phyloP scores from a whole-genome alignment of 805 yeast genomes.

The Saccharomycopsis javanensis region DNA sequence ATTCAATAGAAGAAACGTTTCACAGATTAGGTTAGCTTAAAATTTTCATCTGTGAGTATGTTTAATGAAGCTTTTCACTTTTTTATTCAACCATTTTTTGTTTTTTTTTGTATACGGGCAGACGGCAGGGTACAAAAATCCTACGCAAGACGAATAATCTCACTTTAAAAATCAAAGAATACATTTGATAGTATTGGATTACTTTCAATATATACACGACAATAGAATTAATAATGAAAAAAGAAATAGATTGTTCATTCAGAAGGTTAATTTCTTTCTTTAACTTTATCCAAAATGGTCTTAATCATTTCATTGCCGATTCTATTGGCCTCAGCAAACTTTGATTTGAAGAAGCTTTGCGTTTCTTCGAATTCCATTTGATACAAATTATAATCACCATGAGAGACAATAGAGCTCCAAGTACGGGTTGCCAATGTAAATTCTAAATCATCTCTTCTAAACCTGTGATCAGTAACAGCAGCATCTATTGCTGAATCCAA shows the following conservation, averaged over 20 bases:
- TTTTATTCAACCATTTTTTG: background rate
- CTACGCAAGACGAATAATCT: background rate
- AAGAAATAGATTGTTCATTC: no score
- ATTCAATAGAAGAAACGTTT: background rate
- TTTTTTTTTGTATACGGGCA: background rate
- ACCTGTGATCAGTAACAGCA: slow-evolving; percentile 54
- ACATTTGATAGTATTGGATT: no score
- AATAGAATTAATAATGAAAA: no score
- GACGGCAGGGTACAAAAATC: background rate
- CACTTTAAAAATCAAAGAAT: no score
- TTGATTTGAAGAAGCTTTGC: slow-evolving; percentile 75
- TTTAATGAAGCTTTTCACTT: background rate
- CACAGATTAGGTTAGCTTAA: background rate
- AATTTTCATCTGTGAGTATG: background rate
- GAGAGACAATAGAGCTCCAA: slow-evolving; percentile 77
- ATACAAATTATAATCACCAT: slow-evolving; percentile 68
- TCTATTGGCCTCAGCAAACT: slow-evolving; percentile 78
- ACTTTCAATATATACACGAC: no score
- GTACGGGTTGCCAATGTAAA: slow-evolving; percentile 81
- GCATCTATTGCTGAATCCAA: slow-evolving; percentile 74
- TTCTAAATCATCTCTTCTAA: slow-evolving; percentile 84
- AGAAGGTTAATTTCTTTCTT: slow-evolving; percentile 6
- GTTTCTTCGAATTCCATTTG: slow-evolving; percentile 63
- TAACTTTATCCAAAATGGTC: slow-evolving; percentile 40
- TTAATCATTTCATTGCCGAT: slow-evolving; percentile 92